phyloP scores from a whole-genome alignment of 176 grass and related monocot genomes.

The Carex littledalei region DNA sequence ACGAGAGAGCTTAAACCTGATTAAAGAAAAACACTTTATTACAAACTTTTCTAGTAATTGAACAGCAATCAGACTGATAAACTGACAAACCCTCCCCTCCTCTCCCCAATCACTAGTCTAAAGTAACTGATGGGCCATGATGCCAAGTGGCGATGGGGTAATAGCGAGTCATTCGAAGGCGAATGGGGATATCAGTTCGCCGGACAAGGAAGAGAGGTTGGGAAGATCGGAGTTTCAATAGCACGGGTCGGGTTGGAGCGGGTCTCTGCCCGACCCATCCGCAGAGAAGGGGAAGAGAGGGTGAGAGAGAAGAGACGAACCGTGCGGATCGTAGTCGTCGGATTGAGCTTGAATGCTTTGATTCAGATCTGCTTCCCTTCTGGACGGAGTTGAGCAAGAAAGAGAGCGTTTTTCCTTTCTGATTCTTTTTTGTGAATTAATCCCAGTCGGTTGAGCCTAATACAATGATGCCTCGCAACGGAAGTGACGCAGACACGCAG shows the following conservation, averaged over 20 bases:
- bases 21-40: neutral
- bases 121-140: neutral
- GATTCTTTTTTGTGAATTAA: neutral
- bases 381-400: slow-evolving; percentile 4
- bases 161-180: neutral
- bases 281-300: neutral
- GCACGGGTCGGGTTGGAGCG: neutral
- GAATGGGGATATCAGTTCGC: neutral
- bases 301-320: neutral
- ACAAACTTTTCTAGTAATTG: neutral
- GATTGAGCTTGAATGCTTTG: neutral
- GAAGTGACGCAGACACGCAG: too few species aligned
- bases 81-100: neutral
- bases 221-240: neutral
- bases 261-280: neutral
- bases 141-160: neutral
- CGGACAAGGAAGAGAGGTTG: neutral
- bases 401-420: neutral
- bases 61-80: neutral
- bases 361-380: neutral
- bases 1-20: slow-evolving; percentile 20
- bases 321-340: neutral
- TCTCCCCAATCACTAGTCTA: neutral
- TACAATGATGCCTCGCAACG: neutral
- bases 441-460: neutral